Conservation (phyloP, 208 protist genomes). For the Leishmania aethiopica region DNA sequence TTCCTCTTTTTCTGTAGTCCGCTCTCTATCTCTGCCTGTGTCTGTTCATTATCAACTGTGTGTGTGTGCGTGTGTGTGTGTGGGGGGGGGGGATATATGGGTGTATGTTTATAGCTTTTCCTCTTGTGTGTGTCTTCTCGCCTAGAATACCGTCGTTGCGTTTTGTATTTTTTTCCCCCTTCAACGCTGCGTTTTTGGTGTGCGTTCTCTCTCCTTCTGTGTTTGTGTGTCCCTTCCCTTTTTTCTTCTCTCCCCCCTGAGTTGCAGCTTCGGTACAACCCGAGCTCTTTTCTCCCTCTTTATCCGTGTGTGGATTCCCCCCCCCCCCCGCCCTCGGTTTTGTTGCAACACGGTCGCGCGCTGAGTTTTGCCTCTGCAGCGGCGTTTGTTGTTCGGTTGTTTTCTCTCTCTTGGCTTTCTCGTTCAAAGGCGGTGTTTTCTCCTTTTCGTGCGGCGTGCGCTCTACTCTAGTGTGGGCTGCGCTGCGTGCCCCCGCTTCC, state of each 20-base stretch:
- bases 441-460: background rate
- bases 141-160: background rate
- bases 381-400: background rate
- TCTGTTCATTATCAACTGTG: background rate
- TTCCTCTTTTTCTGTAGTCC: background rate
- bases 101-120: background rate
- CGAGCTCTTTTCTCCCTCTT: background rate
- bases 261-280: background rate
- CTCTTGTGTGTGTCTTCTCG: background rate
- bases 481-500: background rate
- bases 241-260: background rate
- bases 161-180: conserved; percentile 1
- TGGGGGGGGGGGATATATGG: background rate
- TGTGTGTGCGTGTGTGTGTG: background rate
- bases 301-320: background rate
- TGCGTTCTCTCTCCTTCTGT: background rate
- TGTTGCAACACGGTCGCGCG: too few species aligned
- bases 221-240: background rate
- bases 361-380: background rate
- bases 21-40: background rate
- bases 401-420: background rate
- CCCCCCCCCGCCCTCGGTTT: background rate
- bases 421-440: background rate
- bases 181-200: background rate
- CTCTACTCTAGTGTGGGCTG: background rate